Base-by-base conservation (phyloP, 768 basidiomycete genomes). In the Amanita molliuscula region DNA sequence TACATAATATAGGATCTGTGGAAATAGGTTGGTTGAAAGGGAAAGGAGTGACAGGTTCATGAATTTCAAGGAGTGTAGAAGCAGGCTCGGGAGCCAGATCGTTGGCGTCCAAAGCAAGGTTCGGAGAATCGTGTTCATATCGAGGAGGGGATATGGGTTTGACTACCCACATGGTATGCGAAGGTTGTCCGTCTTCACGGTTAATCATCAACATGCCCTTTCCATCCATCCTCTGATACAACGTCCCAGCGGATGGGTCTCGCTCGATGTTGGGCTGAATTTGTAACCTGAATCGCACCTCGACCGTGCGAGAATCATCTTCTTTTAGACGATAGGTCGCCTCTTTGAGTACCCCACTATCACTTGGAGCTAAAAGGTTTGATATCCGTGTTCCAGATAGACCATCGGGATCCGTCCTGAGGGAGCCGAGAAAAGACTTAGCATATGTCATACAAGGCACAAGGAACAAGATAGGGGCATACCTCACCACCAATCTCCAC, bases 181-280 rank as follows among this genome's bases (percentile, higher is more conserved):
- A 88, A 11, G 91, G 82, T 53, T 80, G 77, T 15, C 86, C 86
- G 48, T 84, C 85, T 62, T 92, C 81, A 28, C 93, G 82, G 70
- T 97, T 94, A 53, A 89, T 78, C 83, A 98, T 94, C 58, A 98
- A 79, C 96, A 99, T 97, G 15, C 96, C 96, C 62, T 95, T 95
- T 26, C 89, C 96, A 60, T 97, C 94, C 84, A 98, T 92, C 56
- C 79, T 81, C 63, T 90, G 87, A 64, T 80, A 88, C 25, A 85
- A 72, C 6, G 67, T 65, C 8, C 73, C 73, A 15, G 68, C 60
- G 20, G 73, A 71, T 21, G 77, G 74, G 36, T 87, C 84, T 38
- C 70, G 69, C 50, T 79, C 77, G 40, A 70, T 63, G 23, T 74
- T 77, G 2, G 82, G 77, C 55, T 84, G 77, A 36, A 95, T 77